Evolutionary conservation across 768 basidiomycete species (phyloP).

Genomic region (Tephrocybe sp.): DNA sequence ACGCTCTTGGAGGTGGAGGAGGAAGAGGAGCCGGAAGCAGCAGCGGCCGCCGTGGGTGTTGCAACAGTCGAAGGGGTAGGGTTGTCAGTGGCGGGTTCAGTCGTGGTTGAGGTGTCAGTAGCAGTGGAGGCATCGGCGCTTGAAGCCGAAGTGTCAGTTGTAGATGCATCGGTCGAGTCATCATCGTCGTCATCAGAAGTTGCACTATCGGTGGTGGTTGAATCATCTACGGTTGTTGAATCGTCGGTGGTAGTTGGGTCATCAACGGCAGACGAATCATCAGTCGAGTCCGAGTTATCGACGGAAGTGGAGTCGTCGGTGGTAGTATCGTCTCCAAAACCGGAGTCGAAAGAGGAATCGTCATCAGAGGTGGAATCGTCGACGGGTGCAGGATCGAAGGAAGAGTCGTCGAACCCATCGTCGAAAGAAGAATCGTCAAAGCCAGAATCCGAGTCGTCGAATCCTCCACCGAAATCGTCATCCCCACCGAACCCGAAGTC

Average conservation of each 20-base stretch:
- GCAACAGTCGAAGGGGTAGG: background rate
- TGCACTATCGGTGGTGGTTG: background rate
- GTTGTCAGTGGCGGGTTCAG: background rate
- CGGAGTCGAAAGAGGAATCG: background rate
- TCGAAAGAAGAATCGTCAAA: slow-evolving; percentile 1
- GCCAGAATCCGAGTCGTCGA: background rate
- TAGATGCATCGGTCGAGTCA: background rate
- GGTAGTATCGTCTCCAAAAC: background rate
- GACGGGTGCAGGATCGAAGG: background rate
- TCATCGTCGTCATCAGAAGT: background rate
- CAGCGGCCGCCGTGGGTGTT: background rate
- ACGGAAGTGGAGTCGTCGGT: background rate
- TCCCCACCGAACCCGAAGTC: slow-evolving; percentile 7
- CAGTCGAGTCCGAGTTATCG: background rate
- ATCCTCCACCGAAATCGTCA: slow-evolving; percentile 1
- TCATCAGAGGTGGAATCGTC: background rate
- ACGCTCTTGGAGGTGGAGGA: too few species aligned
- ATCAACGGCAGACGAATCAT: background rate
- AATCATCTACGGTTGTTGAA: background rate
- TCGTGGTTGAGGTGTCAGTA: background rate
- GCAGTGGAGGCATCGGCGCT: background rate
- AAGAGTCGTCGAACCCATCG: background rate
- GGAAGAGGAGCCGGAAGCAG: background rate
- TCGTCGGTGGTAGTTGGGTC: background rate
- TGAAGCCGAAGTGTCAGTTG: background rate